Evolutionary conservation across 805 yeast genomes (phyloP), one percentile per base, ranked within the genome.

Genomic region (Kuraishia borneana): DNA sequence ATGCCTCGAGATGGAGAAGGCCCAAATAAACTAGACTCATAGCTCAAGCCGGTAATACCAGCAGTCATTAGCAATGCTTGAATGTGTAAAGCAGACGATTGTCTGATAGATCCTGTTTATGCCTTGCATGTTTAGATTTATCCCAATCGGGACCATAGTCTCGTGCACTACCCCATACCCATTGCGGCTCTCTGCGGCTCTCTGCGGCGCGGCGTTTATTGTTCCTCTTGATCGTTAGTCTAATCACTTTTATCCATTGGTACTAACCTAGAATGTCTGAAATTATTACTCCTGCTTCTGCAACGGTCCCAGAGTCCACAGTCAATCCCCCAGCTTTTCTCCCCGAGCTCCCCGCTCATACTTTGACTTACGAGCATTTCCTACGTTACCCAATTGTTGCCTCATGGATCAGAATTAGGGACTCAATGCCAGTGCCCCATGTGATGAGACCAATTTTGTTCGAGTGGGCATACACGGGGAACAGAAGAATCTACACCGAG

Each of bases 341-440:
- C 13, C 28, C 28, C 7, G 32, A 29, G 23, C 6, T 18, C 10
- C 21, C 32, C 16, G 14, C 28, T n/a, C 47, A 41, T 29, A 43
- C 54, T 9, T 62, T 53, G 35, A 51, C 62, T 7, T 48, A 60
- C 38, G 46, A 59, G 2, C 77, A 68, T 44, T 42, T 73, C 22
- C 56, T 57, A 38, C 47, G 57, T 5, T 73, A 69, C 40, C 77
- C 80, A 3, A 46, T 73, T 38, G 65, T 66, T 1, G 42, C 42
- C 18, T 54, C 58, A 12, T 56, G 58, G 55, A 39, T 55, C 18
- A 44, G 45, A 33, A 46, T 54, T 13, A 43, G 43, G 8, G 41
- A 46, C 23, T 34, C 42, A 30, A 19, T 51, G 22, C 56, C 59
- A 4, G 18, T 39, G 18, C 56, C 58, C 8, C 48, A 44, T 27